Conservation (phyloP, 768 basidiomycete species). For the Mycena belliarum region DNA sequence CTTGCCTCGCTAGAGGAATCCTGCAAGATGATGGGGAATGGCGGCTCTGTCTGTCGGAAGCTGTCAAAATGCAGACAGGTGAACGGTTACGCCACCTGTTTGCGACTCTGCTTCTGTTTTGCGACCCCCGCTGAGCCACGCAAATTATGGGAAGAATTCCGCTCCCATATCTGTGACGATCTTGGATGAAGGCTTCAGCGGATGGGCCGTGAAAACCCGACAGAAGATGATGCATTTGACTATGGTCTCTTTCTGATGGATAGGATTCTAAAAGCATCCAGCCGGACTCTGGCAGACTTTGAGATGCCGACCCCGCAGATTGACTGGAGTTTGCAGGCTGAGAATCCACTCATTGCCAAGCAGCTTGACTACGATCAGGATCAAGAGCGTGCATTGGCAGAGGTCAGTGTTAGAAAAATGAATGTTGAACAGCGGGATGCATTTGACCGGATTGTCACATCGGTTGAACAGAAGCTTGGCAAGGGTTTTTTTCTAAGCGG, state of each 20-base stretch:
- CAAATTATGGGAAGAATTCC: neutral
- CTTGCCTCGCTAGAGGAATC: neutral
- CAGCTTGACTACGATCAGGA: neutral
- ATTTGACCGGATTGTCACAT: neutral
- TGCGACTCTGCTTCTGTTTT: neutral
- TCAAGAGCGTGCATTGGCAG: no score
- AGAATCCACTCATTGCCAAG: neutral
- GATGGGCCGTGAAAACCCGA: neutral
- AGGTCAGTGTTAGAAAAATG: no score
- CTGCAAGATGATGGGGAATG: neutral
- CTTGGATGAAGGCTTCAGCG: neutral
- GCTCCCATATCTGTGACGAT: neutral
- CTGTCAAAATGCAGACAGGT: neutral
- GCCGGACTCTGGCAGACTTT: neutral
- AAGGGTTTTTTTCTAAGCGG: neutral
- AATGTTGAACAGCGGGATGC: neutral
- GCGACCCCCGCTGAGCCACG: neutral
- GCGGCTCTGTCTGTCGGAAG: neutral
- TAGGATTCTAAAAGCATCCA: neutral
- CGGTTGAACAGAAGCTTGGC: neutral
- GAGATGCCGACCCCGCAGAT: neutral
- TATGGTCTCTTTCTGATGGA: neutral
- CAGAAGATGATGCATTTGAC: neutral
- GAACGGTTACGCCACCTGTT: neutral
- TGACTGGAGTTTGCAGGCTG: neutral